Base-by-base conservation (phyloP, 164 flowering plant genomes). In the Saururus chinensis region DNA sequence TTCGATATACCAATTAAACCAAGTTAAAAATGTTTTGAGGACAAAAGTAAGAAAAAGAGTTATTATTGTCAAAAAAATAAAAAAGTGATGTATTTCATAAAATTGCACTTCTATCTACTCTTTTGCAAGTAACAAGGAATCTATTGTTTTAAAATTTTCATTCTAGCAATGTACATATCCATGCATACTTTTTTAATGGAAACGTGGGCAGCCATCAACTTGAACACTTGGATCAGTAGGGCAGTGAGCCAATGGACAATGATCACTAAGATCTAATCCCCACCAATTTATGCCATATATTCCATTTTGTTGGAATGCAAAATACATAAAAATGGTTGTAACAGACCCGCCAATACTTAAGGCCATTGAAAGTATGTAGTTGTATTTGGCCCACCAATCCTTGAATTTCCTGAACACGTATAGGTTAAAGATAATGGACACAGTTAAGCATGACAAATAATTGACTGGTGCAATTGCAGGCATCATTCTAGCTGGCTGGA, bases 321-420 rank as follows among this genome's bases (percentile, higher is more conserved):
- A 79, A 62, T 67, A 84, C 0, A 70, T n/a, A 4, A 80, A 16
- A 0, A 83, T 52, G 0, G 73, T 88, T 79, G 78, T 65, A 66
- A 88, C 79, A 0, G 96, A 95, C 42, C 79, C 63, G 0, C 97
- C 97, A n/a, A 87, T 85, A 65, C 82, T 88, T n/a, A 91, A 23
- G 4, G 77, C 96, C 40, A 87, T 88, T 0, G 92, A 75, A 19
- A 91, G 51, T 11, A 88, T 66, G 24, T 88, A 91, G 60, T 68
- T 87, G 48, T 85, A 77, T 59, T 82, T 74, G 0, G 85, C 88
- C 97, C 97, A 88, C 97, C 97, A 91, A 0, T 54, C 65, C 74
- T 77, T 83, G 70, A 65, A 65, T 71, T 53, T 79, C 49, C 69
- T 74, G 57, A 69, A 85, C 3, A 91, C 61, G 26, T 67, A 75